A percentile compares a stretch with the other conserved stretches of the same genome.
These are phyloP conservation scores for Lichina pygmaea DNA, from an alignment of 495 filamentous ascomycete genomes.

Conservation along the genomic window DNA sequence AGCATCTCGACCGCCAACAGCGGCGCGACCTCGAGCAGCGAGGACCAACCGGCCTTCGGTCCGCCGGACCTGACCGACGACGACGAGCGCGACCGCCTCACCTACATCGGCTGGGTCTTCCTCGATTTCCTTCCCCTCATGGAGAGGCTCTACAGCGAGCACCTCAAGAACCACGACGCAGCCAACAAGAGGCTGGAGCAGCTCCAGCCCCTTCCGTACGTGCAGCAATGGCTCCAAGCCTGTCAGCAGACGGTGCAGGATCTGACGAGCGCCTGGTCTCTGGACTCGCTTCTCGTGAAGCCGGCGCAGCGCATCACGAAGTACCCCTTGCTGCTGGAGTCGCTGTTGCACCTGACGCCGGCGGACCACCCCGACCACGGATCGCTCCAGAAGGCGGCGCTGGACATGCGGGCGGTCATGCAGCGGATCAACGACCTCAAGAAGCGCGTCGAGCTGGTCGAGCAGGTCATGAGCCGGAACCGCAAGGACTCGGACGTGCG, in stretches of 20 bases:
- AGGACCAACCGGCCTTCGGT: constrained; percentile 12
- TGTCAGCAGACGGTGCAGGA: constrained; percentile 72
- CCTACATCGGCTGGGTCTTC: constrained; percentile 59
- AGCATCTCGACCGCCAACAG: constrained; percentile 20
- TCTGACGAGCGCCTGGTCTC: constrained; percentile 73
- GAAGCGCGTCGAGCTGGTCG: constrained; percentile 69
- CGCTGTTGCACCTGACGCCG: constrained; percentile 55
- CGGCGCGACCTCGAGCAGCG: constrained; percentile 2
- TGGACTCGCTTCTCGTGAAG: constrained; percentile 86
- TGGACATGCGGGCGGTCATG: constrained; percentile 39
- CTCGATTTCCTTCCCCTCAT: constrained; percentile 41
- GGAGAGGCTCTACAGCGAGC: constrained; percentile 65
- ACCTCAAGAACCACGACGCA: constrained; percentile 61
- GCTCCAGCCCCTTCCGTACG: constrained; percentile 43
- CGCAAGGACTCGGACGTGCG: constrained; percentile 77
- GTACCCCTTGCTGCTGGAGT: constrained; percentile 60
- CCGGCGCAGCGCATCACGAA: constrained; percentile 79
- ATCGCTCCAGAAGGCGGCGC: constrained; percentile 31
- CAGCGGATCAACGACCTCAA: constrained; percentile 80
- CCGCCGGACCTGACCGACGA: constrained; percentile 18
- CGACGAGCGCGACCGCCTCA: constrained; percentile 47
- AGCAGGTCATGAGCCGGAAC: constrained; percentile 62
- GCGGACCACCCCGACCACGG: constrained; percentile 56
- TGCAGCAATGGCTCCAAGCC: constrained; percentile 75
- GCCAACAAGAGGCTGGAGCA: constrained; percentile 53